phyloP scores from a whole-genome alignment of 2,329 filamentous ascomycete species.

The Gliomastix tumulicola region DNA sequence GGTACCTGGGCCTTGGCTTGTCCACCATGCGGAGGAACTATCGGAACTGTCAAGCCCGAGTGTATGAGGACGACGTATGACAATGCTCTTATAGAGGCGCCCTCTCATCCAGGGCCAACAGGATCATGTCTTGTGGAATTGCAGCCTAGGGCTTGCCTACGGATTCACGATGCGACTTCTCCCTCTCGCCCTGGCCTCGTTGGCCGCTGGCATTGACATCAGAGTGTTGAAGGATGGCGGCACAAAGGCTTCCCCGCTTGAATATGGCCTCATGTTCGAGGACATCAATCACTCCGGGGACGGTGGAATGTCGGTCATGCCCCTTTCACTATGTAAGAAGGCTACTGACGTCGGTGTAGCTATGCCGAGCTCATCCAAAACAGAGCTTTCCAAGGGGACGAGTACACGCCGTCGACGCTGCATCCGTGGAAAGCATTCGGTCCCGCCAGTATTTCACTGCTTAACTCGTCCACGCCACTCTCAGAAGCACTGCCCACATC shows the following conservation, averaged over 20 bases:
- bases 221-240: neutral
- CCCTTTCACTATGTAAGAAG: neutral
- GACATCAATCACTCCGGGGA: conserved; percentile 1
- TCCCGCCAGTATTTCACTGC: neutral
- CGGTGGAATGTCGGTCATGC: neutral
- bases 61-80: no score
- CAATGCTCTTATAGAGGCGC: no score
- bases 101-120: no score
- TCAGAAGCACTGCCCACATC: neutral
- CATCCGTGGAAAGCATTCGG: neutral
- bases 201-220: neutral
- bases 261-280: conserved; percentile 1
- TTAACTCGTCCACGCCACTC: neutral
- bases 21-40: no score
- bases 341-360: neutral
- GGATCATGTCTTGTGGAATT: no score
- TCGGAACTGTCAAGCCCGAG: no score
- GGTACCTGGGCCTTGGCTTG: no score
- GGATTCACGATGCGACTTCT: no score
- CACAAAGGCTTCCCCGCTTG: neutral
- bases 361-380: conserved; percentile 3
- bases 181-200: neutral
- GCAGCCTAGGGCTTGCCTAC: no score
- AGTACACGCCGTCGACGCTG: conserved; percentile 1
- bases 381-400: conserved; percentile 2